Base-by-base conservation (phyloP, 192 early-diverging fungal species). In the Coemansia aciculifera region DNA sequence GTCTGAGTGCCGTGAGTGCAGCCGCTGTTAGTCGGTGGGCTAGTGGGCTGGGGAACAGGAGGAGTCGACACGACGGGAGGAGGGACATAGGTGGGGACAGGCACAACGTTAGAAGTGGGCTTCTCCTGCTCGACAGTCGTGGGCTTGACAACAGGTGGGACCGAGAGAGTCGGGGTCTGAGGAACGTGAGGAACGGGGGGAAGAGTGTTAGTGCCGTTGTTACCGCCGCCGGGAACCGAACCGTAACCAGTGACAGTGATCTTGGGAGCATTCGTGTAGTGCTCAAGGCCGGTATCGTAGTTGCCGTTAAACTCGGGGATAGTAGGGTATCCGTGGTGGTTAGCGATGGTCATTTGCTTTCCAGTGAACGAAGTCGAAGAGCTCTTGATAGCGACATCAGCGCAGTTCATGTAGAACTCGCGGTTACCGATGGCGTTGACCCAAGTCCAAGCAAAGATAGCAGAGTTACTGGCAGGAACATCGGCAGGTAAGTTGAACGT, bases 371-470 rank as follows among this genome's bases (percentile, higher is more conserved):
- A 64, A 4, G 38, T 56, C 1, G 43, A 19, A 2, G 74, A 68
- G 15, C 87, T 85, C 3, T 69, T 62, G 67, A 91, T 86, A 48
- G 85, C 84, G 36, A 92, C 81, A 74, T 91, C 89, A n/a, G 87
- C 90, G 64, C 90, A 91, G 64, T 88, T 86, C 86, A 87, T 89
- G 75, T 92, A 92, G 66, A 85, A 90, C 77, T 92, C 91, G 46
- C 86, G 85, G 71, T 88, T 88, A 3, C 87, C 89, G 19, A 86
- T 70, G 21, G 29, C 29, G 39, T 48, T 21, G 1, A 48, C n/a
- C 19, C 44, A 42, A 42, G 44, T 21, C 44, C 15, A 19, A 5
- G 44, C 10, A 71, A 66, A 21, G 67, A 46, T 13, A 79, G 85
- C 44, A 75, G 61, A 31, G 54, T 42, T 42, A 42, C 39, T 39